These are phyloP conservation scores for Anthracocystis panici-leucophaei DNA, from an alignment of 1,284 basidiomycete species.

Conservation along the genomic window DNA sequence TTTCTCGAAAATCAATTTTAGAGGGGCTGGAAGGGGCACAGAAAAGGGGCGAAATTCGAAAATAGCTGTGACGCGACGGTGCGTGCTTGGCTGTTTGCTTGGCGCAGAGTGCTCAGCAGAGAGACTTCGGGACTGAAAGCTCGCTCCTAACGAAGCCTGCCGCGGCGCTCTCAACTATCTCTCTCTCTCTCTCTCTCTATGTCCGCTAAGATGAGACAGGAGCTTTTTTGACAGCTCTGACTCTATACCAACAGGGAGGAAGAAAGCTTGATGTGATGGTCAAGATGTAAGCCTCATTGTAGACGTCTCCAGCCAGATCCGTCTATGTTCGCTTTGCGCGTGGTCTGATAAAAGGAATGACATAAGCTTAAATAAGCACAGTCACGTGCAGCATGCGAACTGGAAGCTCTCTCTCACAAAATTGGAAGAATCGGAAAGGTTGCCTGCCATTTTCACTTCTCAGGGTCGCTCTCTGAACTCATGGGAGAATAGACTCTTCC, in stretches of 20 bases:
- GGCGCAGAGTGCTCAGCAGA: not conserved
- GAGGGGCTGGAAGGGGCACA: not conserved
- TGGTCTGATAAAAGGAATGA: not conserved
- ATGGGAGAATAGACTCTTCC: not conserved
- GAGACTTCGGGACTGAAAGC: not conserved
- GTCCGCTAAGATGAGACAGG: constrained; percentile 5
- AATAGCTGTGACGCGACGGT: constrained; percentile 6
- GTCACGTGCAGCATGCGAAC: not conserved
- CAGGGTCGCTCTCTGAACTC: no score
- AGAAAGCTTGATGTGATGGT: no score
- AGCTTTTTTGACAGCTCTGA: not conserved
- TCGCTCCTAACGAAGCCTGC: not conserved
- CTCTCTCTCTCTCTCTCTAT: not conserved
- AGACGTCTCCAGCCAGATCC: not conserved
- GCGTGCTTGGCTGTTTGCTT: not conserved
- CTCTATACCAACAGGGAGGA: no score
- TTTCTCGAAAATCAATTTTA: not conserved
- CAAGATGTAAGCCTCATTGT: no score
- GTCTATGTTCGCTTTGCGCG: no score
- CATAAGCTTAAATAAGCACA: constrained; percentile 2
- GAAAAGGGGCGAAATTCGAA: not conserved
- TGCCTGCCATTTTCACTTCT: not conserved
- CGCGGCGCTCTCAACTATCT: no score
- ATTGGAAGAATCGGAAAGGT: constrained; percentile 3
- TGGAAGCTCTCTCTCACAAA: not conserved